These are phyloP conservation scores for Chrysoporthe deuterocubensis DNA, from an alignment of 2,329 filamentous ascomycete genomes.

Conservation along the genomic window DNA sequence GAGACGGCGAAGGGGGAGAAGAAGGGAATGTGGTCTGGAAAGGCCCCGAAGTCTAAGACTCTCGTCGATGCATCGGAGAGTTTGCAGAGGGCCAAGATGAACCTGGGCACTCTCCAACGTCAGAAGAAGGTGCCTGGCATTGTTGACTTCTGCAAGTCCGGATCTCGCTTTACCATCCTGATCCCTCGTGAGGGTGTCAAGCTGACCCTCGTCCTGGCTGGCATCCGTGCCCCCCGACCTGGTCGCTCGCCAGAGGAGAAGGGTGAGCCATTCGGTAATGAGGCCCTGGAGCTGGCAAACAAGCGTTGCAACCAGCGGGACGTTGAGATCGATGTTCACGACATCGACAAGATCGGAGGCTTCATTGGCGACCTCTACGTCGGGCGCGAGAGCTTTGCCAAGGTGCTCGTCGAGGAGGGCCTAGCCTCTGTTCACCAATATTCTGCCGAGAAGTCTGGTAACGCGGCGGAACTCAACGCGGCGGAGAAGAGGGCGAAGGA, in stretches of 20 bases:
- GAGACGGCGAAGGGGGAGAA: constrained; percentile 82
- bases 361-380: constrained; percentile 96
- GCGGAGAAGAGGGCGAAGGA: constrained; percentile 92
- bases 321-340: constrained; percentile 93
- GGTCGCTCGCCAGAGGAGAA: constrained; percentile 75
- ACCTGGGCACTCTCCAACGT: constrained; percentile 82
- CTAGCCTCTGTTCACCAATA: constrained; percentile 91
- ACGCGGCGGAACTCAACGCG: constrained; percentile 82
- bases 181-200: constrained; percentile 93
- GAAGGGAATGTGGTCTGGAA: constrained; percentile 95
- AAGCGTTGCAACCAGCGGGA: constrained; percentile 90
- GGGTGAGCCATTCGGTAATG: constrained; percentile 91
- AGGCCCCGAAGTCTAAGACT: constrained; percentile 79
- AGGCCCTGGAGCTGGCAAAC: constrained; percentile 90
- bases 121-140: constrained; percentile 92
- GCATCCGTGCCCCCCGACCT: constrained; percentile 87
- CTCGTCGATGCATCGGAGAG: constrained; percentile 91
- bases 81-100: constrained; percentile 93
- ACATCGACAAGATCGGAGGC: constrained; percentile 93
- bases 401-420: constrained; percentile 90
- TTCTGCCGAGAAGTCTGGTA: constrained; percentile 93
- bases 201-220: constrained; percentile 90
- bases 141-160: constrained; percentile 98
- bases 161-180: constrained; percentile 88
- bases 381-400: constrained; percentile 94